Conservation (phyloP, 2,329 filamentous ascomycete species). For the Cytospora chrysosperma region DNA sequence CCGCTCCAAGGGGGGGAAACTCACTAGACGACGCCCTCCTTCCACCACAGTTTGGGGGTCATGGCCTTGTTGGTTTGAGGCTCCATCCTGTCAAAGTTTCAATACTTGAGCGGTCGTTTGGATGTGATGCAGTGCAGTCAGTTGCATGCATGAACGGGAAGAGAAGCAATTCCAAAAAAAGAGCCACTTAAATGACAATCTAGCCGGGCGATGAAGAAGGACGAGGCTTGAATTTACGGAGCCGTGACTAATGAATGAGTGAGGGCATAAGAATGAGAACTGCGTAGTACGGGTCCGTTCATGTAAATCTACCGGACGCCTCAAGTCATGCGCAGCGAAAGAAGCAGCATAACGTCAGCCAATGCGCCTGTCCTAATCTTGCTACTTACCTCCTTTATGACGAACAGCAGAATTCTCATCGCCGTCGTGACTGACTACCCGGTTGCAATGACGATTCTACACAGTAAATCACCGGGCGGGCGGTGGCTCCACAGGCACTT, state of each 20-base stretch:
- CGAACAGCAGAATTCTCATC: background rate
- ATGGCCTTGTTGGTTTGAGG: background rate
- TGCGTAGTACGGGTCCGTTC: background rate
- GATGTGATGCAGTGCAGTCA: background rate
- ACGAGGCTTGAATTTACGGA: background rate
- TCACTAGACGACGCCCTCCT: constrained; percentile 24
- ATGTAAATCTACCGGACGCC: background rate
- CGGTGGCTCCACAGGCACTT: background rate
- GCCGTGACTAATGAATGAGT: background rate
- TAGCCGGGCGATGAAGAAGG: background rate
- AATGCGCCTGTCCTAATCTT: background rate
- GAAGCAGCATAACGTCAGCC: background rate
- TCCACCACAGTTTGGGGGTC: constrained; percentile 23
- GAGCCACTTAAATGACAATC: background rate
- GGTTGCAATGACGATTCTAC: background rate
- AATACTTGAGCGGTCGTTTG: background rate
- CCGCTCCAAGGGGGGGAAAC: background rate
- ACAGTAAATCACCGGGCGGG: background rate
- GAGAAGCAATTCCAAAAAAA: background rate
- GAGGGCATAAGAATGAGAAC: background rate
- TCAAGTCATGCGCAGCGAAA: background rate
- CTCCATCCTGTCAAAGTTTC: background rate
- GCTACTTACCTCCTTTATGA: background rate
- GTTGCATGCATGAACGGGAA: background rate
- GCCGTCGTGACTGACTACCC: background rate